phyloP scores from a whole-genome alignment of 78 protist genomes.

The Speleostelium caveatum region DNA sequence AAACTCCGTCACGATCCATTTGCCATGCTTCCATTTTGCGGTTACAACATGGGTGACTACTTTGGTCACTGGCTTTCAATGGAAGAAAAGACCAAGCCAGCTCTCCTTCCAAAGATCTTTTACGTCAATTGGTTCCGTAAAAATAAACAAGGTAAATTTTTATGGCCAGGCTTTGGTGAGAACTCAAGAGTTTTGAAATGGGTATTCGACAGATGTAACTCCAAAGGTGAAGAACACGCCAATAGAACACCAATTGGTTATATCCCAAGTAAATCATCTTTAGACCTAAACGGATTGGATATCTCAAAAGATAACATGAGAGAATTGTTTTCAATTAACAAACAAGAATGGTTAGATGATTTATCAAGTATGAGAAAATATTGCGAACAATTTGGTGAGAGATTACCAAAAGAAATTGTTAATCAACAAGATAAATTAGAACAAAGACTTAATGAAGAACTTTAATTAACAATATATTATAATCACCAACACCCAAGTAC shows the following conservation, averaged over 20 bases:
- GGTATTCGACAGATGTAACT: slow-evolving; percentile 83
- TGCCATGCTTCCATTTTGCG: slow-evolving; percentile 95
- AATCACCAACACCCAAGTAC: not conserved
- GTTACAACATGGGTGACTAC: slow-evolving; percentile 96
- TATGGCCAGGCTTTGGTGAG: slow-evolving; percentile 97
- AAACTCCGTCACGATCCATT: slow-evolving; percentile 88
- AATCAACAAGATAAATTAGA: slow-evolving; percentile 59
- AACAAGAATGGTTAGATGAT: slow-evolving; percentile 75
- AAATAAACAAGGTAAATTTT: slow-evolving; percentile 78
- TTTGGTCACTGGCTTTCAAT: slow-evolving; percentile 91
- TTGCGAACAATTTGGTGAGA: slow-evolving; percentile 42
- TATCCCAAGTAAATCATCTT: slow-evolving; percentile 50
- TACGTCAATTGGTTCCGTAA: slow-evolving; percentile 95
- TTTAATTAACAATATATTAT: not conserved
- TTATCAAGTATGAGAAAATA: slow-evolving; percentile 47
- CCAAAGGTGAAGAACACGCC: slow-evolving; percentile 71
- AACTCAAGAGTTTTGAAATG: slow-evolving; percentile 93
- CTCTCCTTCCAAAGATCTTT: slow-evolving; percentile 89
- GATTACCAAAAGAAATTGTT: slow-evolving; percentile 67
- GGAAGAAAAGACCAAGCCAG: slow-evolving; percentile 32
- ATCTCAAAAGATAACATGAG: slow-evolving; percentile 28
- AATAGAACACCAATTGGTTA: slow-evolving; percentile 79
- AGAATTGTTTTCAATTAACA: slow-evolving; percentile 64
- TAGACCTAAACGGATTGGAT: slow-evolving; percentile 78
- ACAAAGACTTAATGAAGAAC: slow-evolving; percentile 50